Base-by-base conservation (phyloP, 805 yeast genomes). In the Pichia paraexigua region DNA sequence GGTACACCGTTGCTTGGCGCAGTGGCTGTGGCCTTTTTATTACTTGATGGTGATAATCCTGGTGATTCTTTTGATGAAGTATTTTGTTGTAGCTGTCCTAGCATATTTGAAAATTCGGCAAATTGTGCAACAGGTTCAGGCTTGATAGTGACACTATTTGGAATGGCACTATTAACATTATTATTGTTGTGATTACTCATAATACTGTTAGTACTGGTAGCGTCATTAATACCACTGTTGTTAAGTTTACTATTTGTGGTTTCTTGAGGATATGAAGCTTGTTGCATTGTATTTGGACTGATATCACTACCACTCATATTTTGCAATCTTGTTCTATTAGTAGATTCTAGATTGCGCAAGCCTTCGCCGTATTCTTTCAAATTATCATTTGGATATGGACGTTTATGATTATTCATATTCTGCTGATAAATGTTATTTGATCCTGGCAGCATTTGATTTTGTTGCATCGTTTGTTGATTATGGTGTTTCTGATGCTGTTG, bases 351-450 rank as follows among this genome's bases (percentile, higher is more conserved):
- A 49, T 84, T 63, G 77, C 85, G 77, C 57, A 87, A 70, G 65
- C 87, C 92, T 73, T 80, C 82, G 64, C 87, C 95, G 65, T 88
- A 87, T 62, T 87, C 95, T 59, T 84, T 87, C 41, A 87, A 47
- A 28, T 49, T 46, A 18, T 47, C 48, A 35, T 32, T 43, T 35
- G 43, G 48, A 18, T 32, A 41, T 27, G 17, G 47, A 42, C 22
- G 46, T 28, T 45, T 48, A 24, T 41, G 35, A 11, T 50, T 49
- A 45, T 45, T 45, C 8, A 42, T 44, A 45, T 32, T 28, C 57
- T 58, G 56, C 58, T 58, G 47, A 58, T 55, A 40, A 57, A 60
- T 32, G 47, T 55, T 61, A 37, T 37, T 50, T 7, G 50, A 12
- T 21, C 46, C 45, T 21, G 17, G 17, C 3, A 35, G 10, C 20